Base-by-base conservation (phyloP, 345 rosid species). In the Zanthoxylum bungeanum region DNA sequence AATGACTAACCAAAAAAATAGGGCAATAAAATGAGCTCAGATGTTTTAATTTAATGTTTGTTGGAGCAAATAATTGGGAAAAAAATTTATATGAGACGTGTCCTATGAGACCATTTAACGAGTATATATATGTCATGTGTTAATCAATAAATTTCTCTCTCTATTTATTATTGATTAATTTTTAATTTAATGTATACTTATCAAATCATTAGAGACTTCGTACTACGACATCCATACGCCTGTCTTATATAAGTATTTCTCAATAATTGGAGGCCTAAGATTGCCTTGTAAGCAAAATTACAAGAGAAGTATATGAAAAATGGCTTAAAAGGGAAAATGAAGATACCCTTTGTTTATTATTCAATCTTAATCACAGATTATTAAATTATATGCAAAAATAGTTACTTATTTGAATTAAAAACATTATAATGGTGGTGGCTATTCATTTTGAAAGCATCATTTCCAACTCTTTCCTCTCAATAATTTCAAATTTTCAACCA, bases 391-490 rank as follows among this genome's bases (percentile, higher is more conserved):
- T 66, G 57, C 31, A 51, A 27, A 72, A 75, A 70, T 39, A 16
- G 75, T 60, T 73, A 77, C 81, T 36, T 78, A 62, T 9, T 74
- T 75, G 73, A 44, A n/a, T n/a, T 44, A 2, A 36, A 51, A 34
- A 68, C 9, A 36, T 36, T 21, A 39, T 16, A 44, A 42, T 25
- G 64, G 56, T 37, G 79, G 74, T 56, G 70, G 80, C 49, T 30
- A 68, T 59, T 68, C 61, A 44, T 39, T 36, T 7, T 69, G 84
- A 83, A 71, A 77, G 86, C 10, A n/a, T 71, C 80, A 64, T 74
- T 79, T 76, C 75, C 72, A 81, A 77, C 87, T 75, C 77, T 79
- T 79, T 76, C 81, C 80, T 44, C 75, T 78, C 86, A 80, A 81
- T 83, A 46, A 82, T 83, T 81, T 66, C 79, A 68, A 68, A 73